Evolutionary conservation across 768 basidiomycete genomes (phyloP).

Genomic region (Mycena polygramma): DNA sequence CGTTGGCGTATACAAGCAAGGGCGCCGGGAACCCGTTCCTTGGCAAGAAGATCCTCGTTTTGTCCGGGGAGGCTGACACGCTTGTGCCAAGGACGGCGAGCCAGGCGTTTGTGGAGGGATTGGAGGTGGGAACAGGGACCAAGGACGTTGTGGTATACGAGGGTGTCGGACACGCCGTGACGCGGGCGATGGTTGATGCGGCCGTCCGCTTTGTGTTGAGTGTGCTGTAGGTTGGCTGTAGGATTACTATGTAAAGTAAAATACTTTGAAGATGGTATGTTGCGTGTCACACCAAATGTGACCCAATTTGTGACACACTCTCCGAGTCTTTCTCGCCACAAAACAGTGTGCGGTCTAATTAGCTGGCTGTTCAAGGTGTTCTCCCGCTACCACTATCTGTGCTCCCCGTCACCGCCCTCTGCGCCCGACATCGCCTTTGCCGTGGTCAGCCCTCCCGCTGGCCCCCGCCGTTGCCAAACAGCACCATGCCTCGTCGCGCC

Average conservation of each 20-base stretch:
- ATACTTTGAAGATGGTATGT: no score
- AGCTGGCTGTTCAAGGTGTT: background rate
- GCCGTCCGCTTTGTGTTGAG: conserved; percentile 52
- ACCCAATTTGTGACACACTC: no score
- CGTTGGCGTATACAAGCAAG: conserved; percentile 53
- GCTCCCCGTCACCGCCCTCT: background rate
- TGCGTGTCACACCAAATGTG: no score
- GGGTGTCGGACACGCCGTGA: conserved; percentile 73
- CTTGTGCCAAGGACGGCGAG: conserved; percentile 78
- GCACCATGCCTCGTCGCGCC: conserved; percentile 70
- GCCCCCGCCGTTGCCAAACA: conserved; percentile 18
- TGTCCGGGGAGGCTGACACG: conserved; percentile 75
- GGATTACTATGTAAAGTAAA: no score
- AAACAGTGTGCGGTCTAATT: background rate
- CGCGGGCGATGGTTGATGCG: conserved; percentile 69
- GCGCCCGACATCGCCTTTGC: no score
- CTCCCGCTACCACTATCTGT: background rate
- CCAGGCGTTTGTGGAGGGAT: conserved; percentile 64
- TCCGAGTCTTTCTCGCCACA: background rate
- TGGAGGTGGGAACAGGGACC: conserved; percentile 69
- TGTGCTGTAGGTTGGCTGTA: conserved; percentile 39
- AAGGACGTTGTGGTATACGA: conserved; percentile 69
- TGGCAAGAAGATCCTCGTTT: conserved; percentile 79
- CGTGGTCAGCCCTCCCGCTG: conserved; percentile 1
- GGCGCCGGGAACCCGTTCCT: conserved; percentile 68